Conservation (phyloP, 2,329 filamentous ascomycete species). For the Clonostachys sp. region DNA sequence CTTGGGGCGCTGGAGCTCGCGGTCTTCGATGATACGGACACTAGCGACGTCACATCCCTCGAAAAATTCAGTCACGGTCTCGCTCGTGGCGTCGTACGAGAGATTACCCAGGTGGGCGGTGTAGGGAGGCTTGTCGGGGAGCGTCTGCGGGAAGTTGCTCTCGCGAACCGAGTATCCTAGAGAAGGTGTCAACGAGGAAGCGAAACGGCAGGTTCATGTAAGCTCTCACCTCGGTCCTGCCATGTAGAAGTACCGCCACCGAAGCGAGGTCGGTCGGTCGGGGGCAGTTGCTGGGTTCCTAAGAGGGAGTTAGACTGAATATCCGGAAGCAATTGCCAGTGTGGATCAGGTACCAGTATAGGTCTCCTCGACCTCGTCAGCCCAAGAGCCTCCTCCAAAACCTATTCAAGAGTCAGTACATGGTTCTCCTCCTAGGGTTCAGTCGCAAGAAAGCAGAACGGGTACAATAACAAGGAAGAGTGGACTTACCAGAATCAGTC, state of each 20-base stretch:
- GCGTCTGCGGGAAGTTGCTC: conserved; percentile 57
- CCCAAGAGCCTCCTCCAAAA: conserved; percentile 77
- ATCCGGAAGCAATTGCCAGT: conserved; percentile 9
- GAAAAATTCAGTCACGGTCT: conserved; percentile 83
- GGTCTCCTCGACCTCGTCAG: conserved; percentile 95
- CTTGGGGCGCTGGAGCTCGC: conserved; percentile 88
- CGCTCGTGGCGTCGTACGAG: conserved; percentile 86
- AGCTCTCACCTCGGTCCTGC: conserved; percentile 36
- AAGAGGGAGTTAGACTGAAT: neutral
- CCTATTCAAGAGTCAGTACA: conserved; percentile 17
- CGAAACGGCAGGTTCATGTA: neutral
- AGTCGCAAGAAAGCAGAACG: no score
- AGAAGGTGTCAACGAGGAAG: conserved; percentile 9
- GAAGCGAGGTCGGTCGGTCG: conserved; percentile 37
- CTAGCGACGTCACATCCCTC: conserved; percentile 78
- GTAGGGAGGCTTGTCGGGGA: conserved; percentile 89
- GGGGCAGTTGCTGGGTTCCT: conserved; percentile 55
- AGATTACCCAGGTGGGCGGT: conserved; percentile 96
- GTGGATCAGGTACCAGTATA: conserved; percentile 26
- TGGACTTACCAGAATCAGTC: conserved; percentile 73
- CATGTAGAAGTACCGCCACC: conserved; percentile 25
- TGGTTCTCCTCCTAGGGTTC: no score
- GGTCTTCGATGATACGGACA: conserved; percentile 96
- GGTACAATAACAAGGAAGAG: neutral
- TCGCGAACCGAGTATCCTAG: conserved; percentile 62